Base-by-base conservation (phyloP, 192 early-diverging fungal genomes). In the Mortierella hygrophila region DNA sequence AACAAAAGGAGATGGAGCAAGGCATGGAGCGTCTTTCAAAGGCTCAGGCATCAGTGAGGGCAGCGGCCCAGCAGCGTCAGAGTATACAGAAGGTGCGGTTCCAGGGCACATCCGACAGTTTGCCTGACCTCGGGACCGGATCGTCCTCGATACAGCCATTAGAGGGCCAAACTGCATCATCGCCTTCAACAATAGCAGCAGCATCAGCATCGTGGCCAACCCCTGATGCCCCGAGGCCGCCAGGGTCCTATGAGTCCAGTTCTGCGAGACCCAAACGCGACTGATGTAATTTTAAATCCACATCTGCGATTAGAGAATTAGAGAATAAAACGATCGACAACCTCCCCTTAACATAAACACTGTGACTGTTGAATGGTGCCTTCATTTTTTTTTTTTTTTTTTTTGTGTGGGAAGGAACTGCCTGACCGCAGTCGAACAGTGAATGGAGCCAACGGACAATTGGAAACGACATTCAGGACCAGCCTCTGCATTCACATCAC, bases 1-100 rank as follows among this genome's bases (percentile, higher is more conserved):
- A 86, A 44, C 84, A 86, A 55, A 72, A 76, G 72, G 84, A 86
- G 11, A 80, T 86, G 79, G 84, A 86, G 35, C 46, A 32, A n/a
- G 78, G 84, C 6, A 86, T 81, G 76, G 79, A 86, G 68, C 70
- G 84, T 42, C 78, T 86, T n/a, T 74, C 70, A 8, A 76, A 86
- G 49, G 84, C 84, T 0, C 79, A 86, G 38, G 83, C 68, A 10
- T 86, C 83, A 11, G 79, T 86, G 3, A 29, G 44, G 32, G 83
- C 70, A 37, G 78, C 79, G 8, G 44, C 65, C 3, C 77, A 84
- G 11, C 79, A 86, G 49, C 38, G 78, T 26, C 78, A 77, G 69
- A 80, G 75, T 55, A 29, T 77, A 11, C 75, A 80, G 37, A 80
- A 80, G 42, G 76, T 78, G 7, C 35, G 79, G 32, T 80, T 81